Evolutionary conservation across 192 early-diverging fungal genomes (phyloP), one percentile per base, ranked within the genome.

Genomic region (Paraglomus occultum): DNA sequence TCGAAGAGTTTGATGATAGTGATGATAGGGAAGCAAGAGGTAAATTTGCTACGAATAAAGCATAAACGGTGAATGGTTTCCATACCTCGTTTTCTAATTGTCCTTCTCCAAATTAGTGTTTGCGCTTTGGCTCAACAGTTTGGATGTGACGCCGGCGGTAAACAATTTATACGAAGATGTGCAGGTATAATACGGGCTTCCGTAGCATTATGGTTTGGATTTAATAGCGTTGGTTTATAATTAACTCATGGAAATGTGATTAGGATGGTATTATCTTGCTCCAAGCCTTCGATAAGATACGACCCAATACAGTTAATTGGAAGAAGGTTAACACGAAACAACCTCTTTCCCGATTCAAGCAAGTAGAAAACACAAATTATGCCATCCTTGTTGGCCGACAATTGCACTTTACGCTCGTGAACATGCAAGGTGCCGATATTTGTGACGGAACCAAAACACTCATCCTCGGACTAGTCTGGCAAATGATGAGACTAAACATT

Each of bases 141-240:
- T 99, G 51, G 94, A 94, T 74, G 95, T 98, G 8, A 95, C 97
- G 3, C 95, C 95, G 17, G 96, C 95, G 74, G 94, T 99, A 67
- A 94, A 96, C 84, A 96, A 97, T 78, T 81, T 99, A 80, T 99
- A 96, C 79, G 94, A 95, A 72, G 97, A 99, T 79, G 79, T 97
- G 45, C 82, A 88, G 75, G 75, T 76, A 46, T n/a, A 43, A 43
- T 64, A 5, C 18, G 8, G 1, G n/a, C 1, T 71, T 70, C n/a
- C 51, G 18, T 51, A 20, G n/a, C 1, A n/a, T 51, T 51, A 51
- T 51, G n/a, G 3, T 2, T 17, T 51, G 18, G n/a, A 31, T 20
- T 17, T 51, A 51, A 51, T 3, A 20, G 2, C 51, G n/a, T 20
- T 51, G n/a, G n/a, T 51, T 14, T 60, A 22, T 12, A 22, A 39